Evolutionary conservation across 805 yeast genomes (phyloP).

Genomic region (Kodamaea jinghongensis): DNA sequence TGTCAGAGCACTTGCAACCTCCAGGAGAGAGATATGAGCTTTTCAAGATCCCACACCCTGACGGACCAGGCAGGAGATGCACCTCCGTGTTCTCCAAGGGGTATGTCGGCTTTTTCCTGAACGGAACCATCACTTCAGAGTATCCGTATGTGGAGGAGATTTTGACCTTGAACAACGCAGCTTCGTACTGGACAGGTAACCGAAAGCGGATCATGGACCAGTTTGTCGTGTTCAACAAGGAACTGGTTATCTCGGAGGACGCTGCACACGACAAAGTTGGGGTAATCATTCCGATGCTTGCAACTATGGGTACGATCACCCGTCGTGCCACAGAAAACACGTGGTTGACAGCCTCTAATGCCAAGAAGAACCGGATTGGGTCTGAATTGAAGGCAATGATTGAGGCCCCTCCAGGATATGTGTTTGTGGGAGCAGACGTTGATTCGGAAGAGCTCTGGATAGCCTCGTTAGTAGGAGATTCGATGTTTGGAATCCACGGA

Average conservation of each 20-base stretch:
- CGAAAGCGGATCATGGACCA: constrained; percentile 82
- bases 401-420: constrained; percentile 83
- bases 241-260: neutral
- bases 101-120: constrained; percentile 68
- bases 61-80: constrained; percentile 72
- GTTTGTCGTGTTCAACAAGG: constrained; percentile 65
- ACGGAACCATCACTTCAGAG: constrained; percentile 67
- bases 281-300: constrained; percentile 76
- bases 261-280: neutral
- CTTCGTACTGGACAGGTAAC: constrained; percentile 91
- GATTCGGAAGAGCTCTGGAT: constrained; percentile 99
- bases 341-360: constrained; percentile 97
- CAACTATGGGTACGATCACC: constrained; percentile 96
- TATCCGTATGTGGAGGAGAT: constrained; percentile 75
- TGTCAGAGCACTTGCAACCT: constrained; percentile 15
- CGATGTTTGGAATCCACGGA: constrained; percentile 85
- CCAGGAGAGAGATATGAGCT: constrained; percentile 30
- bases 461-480: constrained; percentile 91
- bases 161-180: constrained; percentile 68
- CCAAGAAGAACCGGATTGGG: constrained; percentile 80
- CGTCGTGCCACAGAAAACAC: constrained; percentile 95
- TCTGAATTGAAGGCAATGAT: constrained; percentile 89
- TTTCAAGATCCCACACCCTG: constrained; percentile 86
- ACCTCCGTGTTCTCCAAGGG: constrained; percentile 76
- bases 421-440: constrained; percentile 97